A percentile compares a stretch with the other conserved stretches of the same genome.
Conservation (phyloP, 305 asterid species). For the Nicotiana rustica region DNA sequence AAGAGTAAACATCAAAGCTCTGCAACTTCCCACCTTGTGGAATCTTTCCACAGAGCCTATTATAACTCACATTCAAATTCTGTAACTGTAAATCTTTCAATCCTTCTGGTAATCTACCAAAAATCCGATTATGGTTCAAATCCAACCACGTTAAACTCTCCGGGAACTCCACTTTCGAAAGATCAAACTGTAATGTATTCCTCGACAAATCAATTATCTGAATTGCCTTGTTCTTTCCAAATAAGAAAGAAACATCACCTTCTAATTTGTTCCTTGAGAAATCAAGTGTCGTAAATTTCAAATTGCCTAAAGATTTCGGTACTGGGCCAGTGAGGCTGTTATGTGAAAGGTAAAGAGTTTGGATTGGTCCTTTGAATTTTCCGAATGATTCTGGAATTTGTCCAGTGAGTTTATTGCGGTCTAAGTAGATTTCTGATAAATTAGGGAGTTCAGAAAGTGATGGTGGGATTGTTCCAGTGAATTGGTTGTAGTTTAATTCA, state of each 20-base stretch:
- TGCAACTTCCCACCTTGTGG: conserved; percentile 53
- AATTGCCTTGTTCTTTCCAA: conserved; percentile 45
- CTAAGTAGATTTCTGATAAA: conserved; percentile 35
- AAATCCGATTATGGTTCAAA: conserved; percentile 48
- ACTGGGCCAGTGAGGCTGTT: conserved; percentile 45
- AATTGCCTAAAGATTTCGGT: conserved; percentile 40
- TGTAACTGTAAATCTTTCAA: conserved; percentile 31
- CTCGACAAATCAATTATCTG: conserved; percentile 39
- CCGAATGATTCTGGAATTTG: conserved; percentile 52
- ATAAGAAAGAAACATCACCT: conserved; percentile 50
- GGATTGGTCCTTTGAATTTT: conserved; percentile 38
- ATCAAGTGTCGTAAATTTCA: conserved; percentile 40
- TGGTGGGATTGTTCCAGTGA: conserved; percentile 48
- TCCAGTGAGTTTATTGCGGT: conserved; percentile 50
- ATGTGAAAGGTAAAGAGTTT: conserved; percentile 43
- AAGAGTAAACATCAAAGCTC: conserved; percentile 33
- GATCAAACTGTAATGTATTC: conserved; percentile 46
- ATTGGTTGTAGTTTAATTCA: conserved; percentile 44
- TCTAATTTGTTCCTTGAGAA: conserved; percentile 47
- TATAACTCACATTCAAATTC: conserved; percentile 57
- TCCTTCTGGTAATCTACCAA: conserved; percentile 45
- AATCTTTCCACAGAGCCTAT: conserved; percentile 57
- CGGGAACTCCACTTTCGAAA: conserved; percentile 45
- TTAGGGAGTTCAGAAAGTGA: conserved; percentile 39
- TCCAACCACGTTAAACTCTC: conserved; percentile 37